These are phyloP conservation scores for Tuber melanosporum DNA, from an alignment of 495 filamentous ascomycete genomes.

Conservation along the genomic window DNA sequence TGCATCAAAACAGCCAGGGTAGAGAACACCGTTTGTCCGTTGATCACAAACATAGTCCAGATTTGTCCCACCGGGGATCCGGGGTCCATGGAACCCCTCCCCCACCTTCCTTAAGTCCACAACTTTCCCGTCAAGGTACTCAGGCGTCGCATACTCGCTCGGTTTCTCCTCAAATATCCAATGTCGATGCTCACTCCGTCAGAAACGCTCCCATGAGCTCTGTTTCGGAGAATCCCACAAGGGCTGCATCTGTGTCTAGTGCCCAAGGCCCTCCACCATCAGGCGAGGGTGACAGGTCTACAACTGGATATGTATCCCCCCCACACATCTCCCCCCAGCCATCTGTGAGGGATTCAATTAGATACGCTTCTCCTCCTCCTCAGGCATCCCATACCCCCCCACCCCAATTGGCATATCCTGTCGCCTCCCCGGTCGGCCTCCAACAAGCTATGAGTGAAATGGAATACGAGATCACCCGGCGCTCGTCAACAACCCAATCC, in stretches of 20 bases:
- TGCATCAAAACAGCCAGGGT: not conserved
- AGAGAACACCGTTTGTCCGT: not conserved
- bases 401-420: not conserved
- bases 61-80: not conserved
- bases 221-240: not conserved
- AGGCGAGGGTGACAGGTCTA: not conserved
- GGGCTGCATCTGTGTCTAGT: not conserved
- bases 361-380: not conserved
- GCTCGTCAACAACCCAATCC: not conserved
- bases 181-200: not conserved
- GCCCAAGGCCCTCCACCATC: constrained; percentile 1
- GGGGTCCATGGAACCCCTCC: not conserved
- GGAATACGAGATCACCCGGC: constrained; percentile 1
- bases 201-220: not conserved
- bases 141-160: not conserved
- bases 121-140: not conserved
- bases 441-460: not conserved
- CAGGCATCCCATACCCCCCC: not conserved
- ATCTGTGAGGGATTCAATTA: not conserved
- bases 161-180: not conserved
- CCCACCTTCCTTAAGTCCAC: not conserved
- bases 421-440: not conserved
- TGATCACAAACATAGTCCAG: not conserved
- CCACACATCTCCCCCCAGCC: not conserved
- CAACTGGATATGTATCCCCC: not conserved